phyloP scores from a whole-genome alignment of 2,329 filamentous ascomycete species.

The Alternaria arborescens region DNA sequence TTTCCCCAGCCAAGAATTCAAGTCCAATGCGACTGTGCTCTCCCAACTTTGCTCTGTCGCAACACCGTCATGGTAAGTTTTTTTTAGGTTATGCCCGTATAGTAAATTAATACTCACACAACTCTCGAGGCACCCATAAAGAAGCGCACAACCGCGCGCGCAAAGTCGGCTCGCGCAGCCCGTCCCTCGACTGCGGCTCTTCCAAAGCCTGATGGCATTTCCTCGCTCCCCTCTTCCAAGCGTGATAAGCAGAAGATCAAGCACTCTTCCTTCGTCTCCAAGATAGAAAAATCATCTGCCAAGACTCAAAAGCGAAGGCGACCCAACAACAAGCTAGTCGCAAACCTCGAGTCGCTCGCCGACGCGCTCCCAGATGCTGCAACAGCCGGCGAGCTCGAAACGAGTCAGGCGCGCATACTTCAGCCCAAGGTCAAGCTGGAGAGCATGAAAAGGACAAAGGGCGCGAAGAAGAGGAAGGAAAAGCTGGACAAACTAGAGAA shows the following conservation, averaged over 20 bases:
- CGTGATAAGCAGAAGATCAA: slow-evolving; percentile 85
- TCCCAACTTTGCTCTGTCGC: not conserved
- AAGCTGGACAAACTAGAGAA: slow-evolving; percentile 81
- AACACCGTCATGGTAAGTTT: slow-evolving; percentile 21
- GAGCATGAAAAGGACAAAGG: slow-evolving; percentile 68
- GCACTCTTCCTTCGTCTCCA: slow-evolving; percentile 79
- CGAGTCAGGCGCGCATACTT: slow-evolving; percentile 67
- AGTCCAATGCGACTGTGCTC: not conserved
- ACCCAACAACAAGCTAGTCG: slow-evolving; percentile 78
- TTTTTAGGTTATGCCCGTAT: not conserved
- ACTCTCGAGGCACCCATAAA: slow-evolving; percentile 44
- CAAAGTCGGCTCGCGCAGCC: slow-evolving; percentile 40
- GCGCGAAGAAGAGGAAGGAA: slow-evolving; percentile 84
- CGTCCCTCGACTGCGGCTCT: slow-evolving; percentile 32
- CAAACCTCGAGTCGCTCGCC: slow-evolving; percentile 77
- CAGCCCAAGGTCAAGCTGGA: slow-evolving; percentile 62
- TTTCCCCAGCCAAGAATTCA: not conserved
- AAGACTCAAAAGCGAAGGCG: slow-evolving; percentile 70
- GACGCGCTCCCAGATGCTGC: slow-evolving; percentile 75
- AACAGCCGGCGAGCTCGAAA: slow-evolving; percentile 38
- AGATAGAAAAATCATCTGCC: slow-evolving; percentile 70
- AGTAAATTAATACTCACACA: not conserved
- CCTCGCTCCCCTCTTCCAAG: slow-evolving; percentile 74
- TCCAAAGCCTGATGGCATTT: slow-evolving; percentile 40
- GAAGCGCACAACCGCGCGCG: slow-evolving; percentile 49